Evolutionary conservation across 2,329 filamentous ascomycete species (phyloP).

Genomic region (Colletotrichum eremochloae): DNA sequence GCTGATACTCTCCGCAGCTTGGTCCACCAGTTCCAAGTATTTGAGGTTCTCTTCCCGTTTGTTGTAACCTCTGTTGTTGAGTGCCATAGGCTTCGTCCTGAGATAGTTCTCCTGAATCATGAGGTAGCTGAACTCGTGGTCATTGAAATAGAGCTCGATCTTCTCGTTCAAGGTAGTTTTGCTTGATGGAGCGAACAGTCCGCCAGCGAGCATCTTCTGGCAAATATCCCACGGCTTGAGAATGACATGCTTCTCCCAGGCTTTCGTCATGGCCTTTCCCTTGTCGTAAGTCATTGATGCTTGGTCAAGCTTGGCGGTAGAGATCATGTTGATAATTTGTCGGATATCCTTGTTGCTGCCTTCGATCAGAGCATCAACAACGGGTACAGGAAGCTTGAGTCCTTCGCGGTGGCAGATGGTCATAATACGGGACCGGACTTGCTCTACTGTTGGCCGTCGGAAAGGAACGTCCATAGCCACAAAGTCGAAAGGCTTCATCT

Average conservation of each 20-base stretch:
- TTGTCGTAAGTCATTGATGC: conserved; percentile 84
- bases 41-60: conserved; percentile 82
- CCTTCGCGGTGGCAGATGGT: conserved; percentile 95
- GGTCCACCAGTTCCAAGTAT: conserved; percentile 85
- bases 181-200: conserved; percentile 86
- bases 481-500: conserved; percentile 98
- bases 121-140: conserved; percentile 95
- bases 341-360: conserved; percentile 96
- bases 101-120: conserved; percentile 99
- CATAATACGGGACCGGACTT: conserved; percentile 91
- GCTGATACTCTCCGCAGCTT: conserved; percentile 95
- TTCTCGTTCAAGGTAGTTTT: conserved; percentile 95
- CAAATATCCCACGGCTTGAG: conserved; percentile 99
- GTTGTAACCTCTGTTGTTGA: conserved; percentile 69
- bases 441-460: conserved; percentile 88
- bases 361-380: conserved; percentile 94
- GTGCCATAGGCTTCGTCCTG: conserved; percentile 79
- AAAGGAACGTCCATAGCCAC: conserved; percentile 89
- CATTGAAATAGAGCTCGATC: conserved; percentile 98
- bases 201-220: conserved; percentile 88
- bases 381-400: conserved; percentile 83
- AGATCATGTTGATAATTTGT: conserved; percentile 99
- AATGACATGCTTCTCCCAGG: conserved; percentile 98
- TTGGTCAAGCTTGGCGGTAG: conserved; percentile 91
- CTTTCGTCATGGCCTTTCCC: conserved; percentile 94